These are phyloP conservation scores for Prunus mume DNA, from an alignment of 306 rosid genomes.

Conservation along the genomic window DNA sequence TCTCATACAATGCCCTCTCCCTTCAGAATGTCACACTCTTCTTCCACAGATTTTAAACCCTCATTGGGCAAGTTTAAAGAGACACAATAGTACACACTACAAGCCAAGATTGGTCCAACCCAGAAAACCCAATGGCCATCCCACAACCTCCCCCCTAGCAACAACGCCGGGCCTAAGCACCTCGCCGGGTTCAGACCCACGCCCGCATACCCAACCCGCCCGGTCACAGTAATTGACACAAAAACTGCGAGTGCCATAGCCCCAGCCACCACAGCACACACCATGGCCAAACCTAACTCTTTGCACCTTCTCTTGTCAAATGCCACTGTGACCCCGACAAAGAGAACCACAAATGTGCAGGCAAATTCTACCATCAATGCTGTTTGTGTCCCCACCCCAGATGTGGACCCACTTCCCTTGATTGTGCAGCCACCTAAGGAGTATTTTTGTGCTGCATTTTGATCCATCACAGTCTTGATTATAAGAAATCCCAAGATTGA, in stretches of 20 bases:
- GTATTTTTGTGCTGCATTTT: slow-evolving; percentile 20
- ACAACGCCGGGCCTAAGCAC: slow-evolving; percentile 67
- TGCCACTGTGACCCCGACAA: slow-evolving; percentile 59
- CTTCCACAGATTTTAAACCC: slow-evolving; percentile 29
- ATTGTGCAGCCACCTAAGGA: slow-evolving; percentile 74
- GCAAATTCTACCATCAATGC: slow-evolving; percentile 58
- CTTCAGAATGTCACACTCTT: slow-evolving; percentile 31
- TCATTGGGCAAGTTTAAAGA: slow-evolving; percentile 46
- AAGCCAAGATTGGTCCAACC: slow-evolving; percentile 72
- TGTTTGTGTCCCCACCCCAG: slow-evolving; percentile 2
- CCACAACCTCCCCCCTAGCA: slow-evolving; percentile 56
- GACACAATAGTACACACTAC: slow-evolving; percentile 41
- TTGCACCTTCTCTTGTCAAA: slow-evolving; percentile 56
- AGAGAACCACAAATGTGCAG: slow-evolving; percentile 70
- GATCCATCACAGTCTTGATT: slow-evolving; percentile 47
- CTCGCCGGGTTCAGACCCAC: slow-evolving; percentile 74
- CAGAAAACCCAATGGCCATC: slow-evolving; percentile 82
- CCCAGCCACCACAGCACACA: slow-evolving; percentile 53
- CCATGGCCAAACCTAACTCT: slow-evolving; percentile 53
- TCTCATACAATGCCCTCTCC: neutral
- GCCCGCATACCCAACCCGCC: slow-evolving; percentile 53
- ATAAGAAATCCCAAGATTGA: slow-evolving; percentile 52
- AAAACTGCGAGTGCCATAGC: slow-evolving; percentile 60
- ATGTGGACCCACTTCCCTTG: slow-evolving; percentile 9
- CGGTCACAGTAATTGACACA: slow-evolving; percentile 54